These are phyloP conservation scores for Colletotrichum siamense DNA, from an alignment of 2,329 filamentous ascomycete species.

Conservation along the genomic window DNA sequence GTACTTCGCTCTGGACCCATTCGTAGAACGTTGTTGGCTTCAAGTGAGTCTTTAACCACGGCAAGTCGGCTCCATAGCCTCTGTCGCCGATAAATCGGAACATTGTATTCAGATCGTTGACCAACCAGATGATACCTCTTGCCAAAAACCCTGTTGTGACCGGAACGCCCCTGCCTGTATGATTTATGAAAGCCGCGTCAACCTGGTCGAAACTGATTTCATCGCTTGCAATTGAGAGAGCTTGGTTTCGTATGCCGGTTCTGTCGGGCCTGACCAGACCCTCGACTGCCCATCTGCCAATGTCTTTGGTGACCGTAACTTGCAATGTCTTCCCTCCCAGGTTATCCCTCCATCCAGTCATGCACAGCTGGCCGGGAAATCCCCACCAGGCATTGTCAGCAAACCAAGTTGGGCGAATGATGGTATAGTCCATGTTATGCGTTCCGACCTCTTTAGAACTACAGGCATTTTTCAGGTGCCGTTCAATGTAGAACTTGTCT, in stretches of 20 bases:
- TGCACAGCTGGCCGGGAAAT: constrained; percentile 28
- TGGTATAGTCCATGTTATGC: constrained; percentile 32
- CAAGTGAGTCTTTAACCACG: background rate
- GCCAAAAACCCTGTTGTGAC: background rate
- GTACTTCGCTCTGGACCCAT: background rate
- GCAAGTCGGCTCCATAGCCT: background rate
- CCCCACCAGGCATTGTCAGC: constrained; percentile 30
- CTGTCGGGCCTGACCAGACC: constrained; percentile 23
- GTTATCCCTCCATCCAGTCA: constrained; percentile 30
- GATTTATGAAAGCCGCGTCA: background rate
- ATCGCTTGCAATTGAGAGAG: constrained; percentile 29
- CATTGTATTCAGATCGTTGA: background rate
- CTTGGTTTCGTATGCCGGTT: constrained; percentile 23
- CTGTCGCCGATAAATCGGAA: background rate
- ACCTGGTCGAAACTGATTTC: constrained; percentile 27
- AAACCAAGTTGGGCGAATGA: constrained; percentile 33
- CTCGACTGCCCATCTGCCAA: constrained; percentile 28
- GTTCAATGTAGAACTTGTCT: background rate
- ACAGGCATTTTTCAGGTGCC: background rate
- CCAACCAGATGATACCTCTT: background rate
- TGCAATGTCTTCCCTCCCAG: constrained; percentile 31
- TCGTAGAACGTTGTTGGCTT: background rate
- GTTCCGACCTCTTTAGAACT: background rate
- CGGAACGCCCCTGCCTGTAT: background rate
- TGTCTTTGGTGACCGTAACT: constrained; percentile 28